phyloP scores from a whole-genome alignment of 2,329 filamentous ascomycete genomes.

The Aspergillus transmontanensis region DNA sequence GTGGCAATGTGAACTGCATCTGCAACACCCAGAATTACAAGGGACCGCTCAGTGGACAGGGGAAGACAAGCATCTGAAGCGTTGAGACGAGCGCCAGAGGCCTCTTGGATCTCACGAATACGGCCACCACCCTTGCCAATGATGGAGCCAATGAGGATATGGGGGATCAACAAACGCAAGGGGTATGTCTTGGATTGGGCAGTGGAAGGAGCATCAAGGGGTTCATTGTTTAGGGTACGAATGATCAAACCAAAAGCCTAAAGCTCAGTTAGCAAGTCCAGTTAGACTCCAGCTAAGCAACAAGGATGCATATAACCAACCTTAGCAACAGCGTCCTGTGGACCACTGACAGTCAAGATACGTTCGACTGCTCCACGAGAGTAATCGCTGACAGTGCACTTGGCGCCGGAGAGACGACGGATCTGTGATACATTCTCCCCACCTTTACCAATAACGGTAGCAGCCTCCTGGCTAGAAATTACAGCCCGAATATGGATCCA shows the following conservation, averaged over 20 bases:
- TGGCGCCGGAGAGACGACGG: conserved; percentile 89
- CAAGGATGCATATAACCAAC: conserved; percentile 53
- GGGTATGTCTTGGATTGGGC: conserved; percentile 97
- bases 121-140: conserved; percentile 96
- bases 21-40: conserved; percentile 95
- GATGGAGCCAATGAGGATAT: conserved; percentile 97
- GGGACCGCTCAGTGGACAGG: conserved; percentile 92
- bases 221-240: conserved; percentile 96
- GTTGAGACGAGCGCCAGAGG: conserved; percentile 92
- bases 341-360: conserved; percentile 94
- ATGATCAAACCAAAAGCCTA: conserved; percentile 98
- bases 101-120: conserved; percentile 98
- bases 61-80: conserved; percentile 94
- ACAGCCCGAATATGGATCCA: conserved; percentile 98
- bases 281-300: conserved; percentile 19
- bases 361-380: conserved; percentile 95
- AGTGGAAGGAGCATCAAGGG: conserved; percentile 82
- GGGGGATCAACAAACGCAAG: conserved; percentile 89
- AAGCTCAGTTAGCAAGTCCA: conserved; percentile 19
- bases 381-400: conserved; percentile 98
- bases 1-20: conserved; percentile 98
- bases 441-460: conserved; percentile 96
- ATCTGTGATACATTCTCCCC: conserved; percentile 99
- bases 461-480: conserved; percentile 95
- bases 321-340: conserved; percentile 96